Percentiles rank a stretch among this genome's conserved stretches.
Evolutionary conservation across 768 basidiomycete species (phyloP).

Genomic region (Strobilomyces dryophilus): DNA sequence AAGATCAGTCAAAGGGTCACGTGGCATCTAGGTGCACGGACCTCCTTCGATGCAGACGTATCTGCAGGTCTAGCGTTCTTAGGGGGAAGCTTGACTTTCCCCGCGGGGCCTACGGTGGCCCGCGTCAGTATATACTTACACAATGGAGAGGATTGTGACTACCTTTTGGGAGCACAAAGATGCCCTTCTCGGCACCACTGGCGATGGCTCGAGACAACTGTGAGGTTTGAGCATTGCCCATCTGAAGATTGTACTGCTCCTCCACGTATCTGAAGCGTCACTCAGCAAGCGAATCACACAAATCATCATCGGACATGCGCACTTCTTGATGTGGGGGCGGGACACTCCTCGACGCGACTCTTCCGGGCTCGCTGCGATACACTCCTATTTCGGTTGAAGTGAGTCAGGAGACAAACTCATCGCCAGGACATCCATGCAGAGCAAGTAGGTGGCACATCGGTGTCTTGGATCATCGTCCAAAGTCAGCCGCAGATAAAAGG

Average conservation of each 20-base stretch:
- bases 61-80: constrained; percentile 50
- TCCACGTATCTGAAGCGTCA: constrained; percentile 66
- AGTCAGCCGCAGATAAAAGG: constrained; percentile 12
- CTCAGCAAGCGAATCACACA: constrained; percentile 16
- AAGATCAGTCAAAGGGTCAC: constrained; percentile 16
- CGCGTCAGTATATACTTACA: constrained; percentile 1
- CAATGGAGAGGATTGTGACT: constrained; percentile 10
- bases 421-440: constrained; percentile 6
- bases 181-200: constrained; percentile 75
- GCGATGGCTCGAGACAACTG: constrained; percentile 80
- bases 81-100: constrained; percentile 66
- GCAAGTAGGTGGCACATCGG: neutral
- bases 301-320: constrained; percentile 25
- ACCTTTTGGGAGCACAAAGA: constrained; percentile 91
- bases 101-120: constrained; percentile 37
- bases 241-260: constrained; percentile 74
- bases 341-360: constrained; percentile 84
- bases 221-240: constrained; percentile 71
- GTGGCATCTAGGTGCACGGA: constrained; percentile 32
- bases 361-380: constrained; percentile 67
- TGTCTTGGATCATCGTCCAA: constrained; percentile 5
- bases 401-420: constrained; percentile 19
- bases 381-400: constrained; percentile 56
- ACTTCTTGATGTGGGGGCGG: constrained; percentile 93
- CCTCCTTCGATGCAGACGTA: constrained; percentile 54